Percentiles rank a stretch among this genome's conserved stretches.
phyloP scores from a whole-genome alignment of 106 monocot genomes.

The Agapanthus africanus region DNA sequence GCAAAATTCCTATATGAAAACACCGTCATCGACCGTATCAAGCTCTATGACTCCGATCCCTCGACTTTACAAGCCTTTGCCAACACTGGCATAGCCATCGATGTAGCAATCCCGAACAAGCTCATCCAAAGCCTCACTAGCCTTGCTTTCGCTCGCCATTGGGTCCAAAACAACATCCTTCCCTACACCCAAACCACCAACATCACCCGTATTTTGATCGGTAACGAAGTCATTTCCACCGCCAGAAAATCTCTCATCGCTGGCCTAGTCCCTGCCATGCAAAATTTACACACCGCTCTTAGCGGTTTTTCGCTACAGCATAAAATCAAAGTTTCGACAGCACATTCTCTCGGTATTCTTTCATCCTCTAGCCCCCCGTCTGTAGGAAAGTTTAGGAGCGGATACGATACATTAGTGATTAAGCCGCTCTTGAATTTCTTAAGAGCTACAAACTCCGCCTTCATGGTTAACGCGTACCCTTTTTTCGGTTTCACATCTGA shows the following conservation, averaged over 20 bases:
- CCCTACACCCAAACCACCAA: conserved; percentile 39
- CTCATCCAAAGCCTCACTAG: conserved; percentile 35
- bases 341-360: conserved; percentile 76
- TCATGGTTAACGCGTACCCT: conserved; percentile 86
- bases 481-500: conserved; percentile 57
- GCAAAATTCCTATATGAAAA: conserved; percentile 41
- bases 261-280: conserved; percentile 49
- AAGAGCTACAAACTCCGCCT: conserved; percentile 54
- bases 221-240: conserved; percentile 57
- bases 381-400: conserved; percentile 59
- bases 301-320: conserved; percentile 12
- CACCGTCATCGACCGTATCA: conserved; percentile 52
- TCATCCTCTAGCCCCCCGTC: conserved; percentile 59
- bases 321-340: conserved; percentile 70
- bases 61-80: conserved; percentile 50
- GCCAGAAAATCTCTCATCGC: conserved; percentile 36
- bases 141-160: conserved; percentile 34
- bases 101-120: conserved; percentile 40
- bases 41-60: conserved; percentile 55
- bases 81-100: conserved; percentile 32
- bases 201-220: conserved; percentile 55
- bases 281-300: conserved; percentile 54
- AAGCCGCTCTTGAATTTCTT: conserved; percentile 76
- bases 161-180: conserved; percentile 28
- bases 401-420: conserved; percentile 49